These are phyloP conservation scores for Penicillium antarcticum DNA, from an alignment of 495 filamentous ascomycete genomes.

Conservation along the genomic window DNA sequence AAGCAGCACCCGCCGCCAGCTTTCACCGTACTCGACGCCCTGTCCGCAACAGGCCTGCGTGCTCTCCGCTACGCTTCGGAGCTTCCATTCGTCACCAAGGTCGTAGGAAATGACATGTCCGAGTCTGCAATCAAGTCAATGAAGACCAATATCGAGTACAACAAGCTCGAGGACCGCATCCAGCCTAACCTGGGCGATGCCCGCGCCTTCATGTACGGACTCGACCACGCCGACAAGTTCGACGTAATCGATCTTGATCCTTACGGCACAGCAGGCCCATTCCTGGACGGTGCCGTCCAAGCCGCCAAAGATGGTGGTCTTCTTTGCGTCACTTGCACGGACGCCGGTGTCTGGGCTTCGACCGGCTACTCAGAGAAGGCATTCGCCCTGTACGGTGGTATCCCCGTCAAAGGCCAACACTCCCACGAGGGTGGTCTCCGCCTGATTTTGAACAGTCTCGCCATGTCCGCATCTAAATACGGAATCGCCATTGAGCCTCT, in stretches of 20 bases:
- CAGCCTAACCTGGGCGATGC: conserved; percentile 74
- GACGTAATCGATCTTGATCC: conserved; percentile 97
- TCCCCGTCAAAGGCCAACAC: conserved; percentile 76
- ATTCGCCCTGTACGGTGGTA: conserved; percentile 84
- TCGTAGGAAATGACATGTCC: conserved; percentile 89
- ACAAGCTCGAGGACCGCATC: conserved; percentile 67
- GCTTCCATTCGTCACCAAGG: conserved; percentile 72
- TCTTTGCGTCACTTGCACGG: conserved; percentile 93
- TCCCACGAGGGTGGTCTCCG: conserved; percentile 89
- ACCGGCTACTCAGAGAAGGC: conserved; percentile 90
- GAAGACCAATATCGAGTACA: conserved; percentile 77
- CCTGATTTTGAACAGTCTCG: conserved; percentile 76
- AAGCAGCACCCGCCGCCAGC: conserved; percentile 1
- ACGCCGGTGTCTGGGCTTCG: conserved; percentile 91
- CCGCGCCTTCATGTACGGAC: conserved; percentile 80
- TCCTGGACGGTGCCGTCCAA: conserved; percentile 86
- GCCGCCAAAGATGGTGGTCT: conserved; percentile 81
- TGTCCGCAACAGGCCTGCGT: conserved; percentile 91
- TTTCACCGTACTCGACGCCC: conserved; percentile 87
- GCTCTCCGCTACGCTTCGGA: conserved; percentile 91
- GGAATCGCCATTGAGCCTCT: conserved; percentile 90
- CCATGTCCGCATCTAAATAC: conserved; percentile 75
- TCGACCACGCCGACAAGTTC: conserved; percentile 51
- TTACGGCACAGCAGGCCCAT: conserved; percentile 87
- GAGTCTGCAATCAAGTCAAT: conserved; percentile 75